A percentile compares a stretch with the other conserved stretches of the same genome.
These are phyloP conservation scores for Tolypocladium sp. DNA, from an alignment of 2,329 filamentous ascomycete genomes.

Conservation along the genomic window DNA sequence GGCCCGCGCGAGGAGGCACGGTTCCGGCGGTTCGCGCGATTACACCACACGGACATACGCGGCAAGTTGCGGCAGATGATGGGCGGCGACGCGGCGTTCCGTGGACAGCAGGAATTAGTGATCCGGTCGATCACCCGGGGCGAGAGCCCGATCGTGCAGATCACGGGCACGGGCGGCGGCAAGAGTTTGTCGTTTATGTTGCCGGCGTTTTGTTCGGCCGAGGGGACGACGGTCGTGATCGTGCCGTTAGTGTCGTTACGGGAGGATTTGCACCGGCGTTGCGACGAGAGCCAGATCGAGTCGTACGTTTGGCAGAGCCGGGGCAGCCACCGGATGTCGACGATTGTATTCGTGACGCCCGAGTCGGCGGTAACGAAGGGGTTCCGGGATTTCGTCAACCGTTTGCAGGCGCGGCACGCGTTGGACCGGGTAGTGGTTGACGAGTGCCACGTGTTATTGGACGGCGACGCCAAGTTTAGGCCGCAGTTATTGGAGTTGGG, in stretches of 20 bases:
- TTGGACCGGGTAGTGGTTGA: constrained; percentile 4
- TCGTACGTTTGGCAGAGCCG: neutral
- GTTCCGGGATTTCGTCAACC: constrained; percentile 4
- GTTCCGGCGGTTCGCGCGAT: neutral
- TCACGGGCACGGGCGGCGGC: constrained; percentile 5
- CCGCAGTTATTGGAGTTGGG: neutral
- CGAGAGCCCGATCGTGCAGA: constrained; percentile 5
- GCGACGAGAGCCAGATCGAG: neutral
- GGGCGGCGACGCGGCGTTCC: constrained; percentile 3
- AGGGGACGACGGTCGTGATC: constrained; percentile 5
- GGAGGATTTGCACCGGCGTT: constrained; percentile 3
- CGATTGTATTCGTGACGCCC: constrained; percentile 2
- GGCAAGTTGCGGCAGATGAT: constrained; percentile 5
- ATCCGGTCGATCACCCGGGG: constrained; percentile 2
- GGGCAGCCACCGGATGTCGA: neutral
- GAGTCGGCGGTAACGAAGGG: constrained; percentile 1
- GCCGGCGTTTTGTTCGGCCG: constrained; percentile 3
- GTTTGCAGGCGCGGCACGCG: neutral
- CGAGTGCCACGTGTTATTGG: constrained; percentile 4
- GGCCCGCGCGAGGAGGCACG: neutral
- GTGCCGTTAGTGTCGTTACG: constrained; percentile 3
- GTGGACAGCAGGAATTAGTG: constrained; percentile 2
- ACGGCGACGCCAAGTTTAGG: neutral
- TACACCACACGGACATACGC: neutral
- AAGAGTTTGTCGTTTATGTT: constrained; percentile 12